Evolutionary conservation across 257 asterid species (phyloP), one percentile per base, ranked within the genome.

Genomic region (Nicotiana sylvestris): DNA sequence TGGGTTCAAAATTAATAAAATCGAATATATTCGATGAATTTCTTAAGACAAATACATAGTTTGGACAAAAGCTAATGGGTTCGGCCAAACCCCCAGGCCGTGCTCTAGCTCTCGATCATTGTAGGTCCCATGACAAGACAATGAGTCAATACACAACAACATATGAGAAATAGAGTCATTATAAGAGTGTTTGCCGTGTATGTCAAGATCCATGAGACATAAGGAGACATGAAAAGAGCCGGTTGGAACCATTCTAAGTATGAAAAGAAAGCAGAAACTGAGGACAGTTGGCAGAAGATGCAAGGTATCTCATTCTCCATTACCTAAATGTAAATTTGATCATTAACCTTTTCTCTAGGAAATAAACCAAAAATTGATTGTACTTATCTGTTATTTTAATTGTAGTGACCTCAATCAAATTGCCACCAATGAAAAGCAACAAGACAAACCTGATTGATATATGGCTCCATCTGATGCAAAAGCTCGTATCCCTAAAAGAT

Each of bases 381-480:
- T 15, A 29, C 65, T 46, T 29, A 76, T 51, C 64, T 51, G 46
- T 4, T 27, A 76, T 76, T 51, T 76, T 76, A 51, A 76, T 51
- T 76, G 80, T 27, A 51, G 80, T 2, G 2, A 3, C 65, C 27
- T 76, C 80, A 76, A 76, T 76, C 78, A 67, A 81, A 55, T 83
- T 83, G 60, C 30, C 70, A 83, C 77, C 78, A 80, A 78, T 58
- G 46, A 76, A 81, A 68, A 86, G 53, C 76, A 17, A 70, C 51
- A 87, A 78, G 76, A 83, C 86, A 64, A 72, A 96, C 99, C 98
- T 93, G 99, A 86, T 93, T 97, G 79, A 97, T 95, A 85, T 97
- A 97, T 9, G 99, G 98, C 87, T 97, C 99, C 99, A 97, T 97
- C 89, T 95, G 99, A 91, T 95, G 98, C 92, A 97, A 88, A 87